These are phyloP conservation scores for Solanum raphanifolium DNA, from an alignment of 257 asterid species.

Conservation along the genomic window DNA sequence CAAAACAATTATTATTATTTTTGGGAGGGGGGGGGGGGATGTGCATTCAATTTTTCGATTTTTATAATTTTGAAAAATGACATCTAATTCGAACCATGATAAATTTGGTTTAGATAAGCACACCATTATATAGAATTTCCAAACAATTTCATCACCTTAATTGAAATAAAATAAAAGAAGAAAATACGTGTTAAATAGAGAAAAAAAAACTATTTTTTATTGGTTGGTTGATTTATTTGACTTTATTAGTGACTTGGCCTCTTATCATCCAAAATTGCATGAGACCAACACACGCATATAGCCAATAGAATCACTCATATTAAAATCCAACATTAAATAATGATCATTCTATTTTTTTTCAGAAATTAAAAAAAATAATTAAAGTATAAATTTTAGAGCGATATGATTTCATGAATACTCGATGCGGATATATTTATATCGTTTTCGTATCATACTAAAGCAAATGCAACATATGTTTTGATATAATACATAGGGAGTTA, in stretches of 20 bases:
- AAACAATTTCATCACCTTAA: not conserved
- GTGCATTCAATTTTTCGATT: not conserved
- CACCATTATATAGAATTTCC: not conserved
- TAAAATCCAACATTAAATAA: not conserved
- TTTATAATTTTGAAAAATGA: not conserved
- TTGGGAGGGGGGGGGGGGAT: accelerated
- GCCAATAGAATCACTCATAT: not conserved
- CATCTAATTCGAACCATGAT: not conserved
- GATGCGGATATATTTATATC: not conserved
- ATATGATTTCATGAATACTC: no score
- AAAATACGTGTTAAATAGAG: not conserved
- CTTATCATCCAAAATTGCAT: not conserved
- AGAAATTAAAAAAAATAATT: no score
- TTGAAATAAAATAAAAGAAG: not conserved
- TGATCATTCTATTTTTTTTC: not conserved
- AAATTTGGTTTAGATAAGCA: not conserved
- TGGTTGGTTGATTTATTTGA: not conserved
- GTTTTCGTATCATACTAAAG: not conserved
- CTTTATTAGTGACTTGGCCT: not conserved
- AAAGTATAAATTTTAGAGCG: not conserved
- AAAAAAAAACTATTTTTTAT: not conserved
- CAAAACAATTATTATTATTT: not conserved
- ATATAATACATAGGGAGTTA: no score
- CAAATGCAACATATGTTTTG: not conserved
- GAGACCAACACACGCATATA: not conserved